phyloP scores from a whole-genome alignment of 495 filamentous ascomycete species.

The Lasiosphaeria hispida region DNA sequence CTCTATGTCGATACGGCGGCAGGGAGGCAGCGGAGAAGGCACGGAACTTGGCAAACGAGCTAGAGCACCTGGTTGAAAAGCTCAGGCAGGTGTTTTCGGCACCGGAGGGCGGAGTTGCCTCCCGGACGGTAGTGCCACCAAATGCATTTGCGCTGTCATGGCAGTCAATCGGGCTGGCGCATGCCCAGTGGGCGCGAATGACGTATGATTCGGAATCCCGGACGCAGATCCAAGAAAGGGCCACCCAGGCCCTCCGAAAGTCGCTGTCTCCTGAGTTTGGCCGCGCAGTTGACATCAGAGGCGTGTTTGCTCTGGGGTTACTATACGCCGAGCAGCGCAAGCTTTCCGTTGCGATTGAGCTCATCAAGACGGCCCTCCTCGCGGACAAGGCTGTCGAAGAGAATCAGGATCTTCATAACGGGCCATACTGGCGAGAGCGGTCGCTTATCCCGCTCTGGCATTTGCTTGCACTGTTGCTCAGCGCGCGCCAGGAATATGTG shows the following conservation, averaged over 20 bases:
- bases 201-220: constrained; percentile 70
- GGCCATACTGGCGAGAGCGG: constrained; percentile 49
- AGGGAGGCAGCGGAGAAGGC: constrained; percentile 74
- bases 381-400: constrained; percentile 38
- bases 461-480: constrained; percentile 78
- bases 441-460: constrained; percentile 76
- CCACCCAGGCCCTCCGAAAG: constrained; percentile 67
- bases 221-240: constrained; percentile 65
- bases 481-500: constrained; percentile 79
- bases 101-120: constrained; percentile 35
- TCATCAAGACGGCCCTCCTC: constrained; percentile 60
- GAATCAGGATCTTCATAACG: constrained; percentile 35
- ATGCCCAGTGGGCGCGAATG: constrained; percentile 79
- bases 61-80: constrained; percentile 60
- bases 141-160: constrained; percentile 64
- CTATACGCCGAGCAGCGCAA: constrained; percentile 79
- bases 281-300: constrained; percentile 61
- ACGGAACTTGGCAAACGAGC: constrained; percentile 57
- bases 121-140: constrained; percentile 39
- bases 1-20: constrained; percentile 79
- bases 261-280: constrained; percentile 64
- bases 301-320: constrained; percentile 74
- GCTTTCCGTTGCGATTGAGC: constrained; percentile 69
- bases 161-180: constrained; percentile 75
- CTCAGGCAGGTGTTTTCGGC: constrained; percentile 25